Percentiles rank a stretch among this genome's conserved stretches.
These are phyloP conservation scores for Carex scoparia DNA, from an alignment of 176 grass and related monocot genomes.

Conservation along the genomic window DNA sequence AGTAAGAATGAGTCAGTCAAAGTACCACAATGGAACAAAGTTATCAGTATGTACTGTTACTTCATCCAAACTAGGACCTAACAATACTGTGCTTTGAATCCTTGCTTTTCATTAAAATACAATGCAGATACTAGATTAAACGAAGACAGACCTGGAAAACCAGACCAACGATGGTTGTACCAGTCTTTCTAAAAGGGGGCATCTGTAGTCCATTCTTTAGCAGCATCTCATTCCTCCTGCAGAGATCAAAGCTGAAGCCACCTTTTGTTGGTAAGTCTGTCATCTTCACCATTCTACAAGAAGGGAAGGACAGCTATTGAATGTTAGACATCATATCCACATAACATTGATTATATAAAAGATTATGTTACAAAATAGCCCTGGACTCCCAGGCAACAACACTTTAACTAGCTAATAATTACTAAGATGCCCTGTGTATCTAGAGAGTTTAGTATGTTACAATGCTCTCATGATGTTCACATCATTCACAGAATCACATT, in stretches of 20 bases:
- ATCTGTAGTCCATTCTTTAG: slow-evolving; percentile 51
- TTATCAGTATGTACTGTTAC: not conserved
- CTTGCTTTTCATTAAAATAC: not conserved
- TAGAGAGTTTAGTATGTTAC: not conserved
- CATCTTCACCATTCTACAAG: slow-evolving; percentile 55
- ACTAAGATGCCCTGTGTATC: not conserved
- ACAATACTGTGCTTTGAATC: not conserved
- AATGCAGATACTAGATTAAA: not conserved
- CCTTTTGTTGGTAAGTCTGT: slow-evolving; percentile 66
- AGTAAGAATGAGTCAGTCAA: not conserved
- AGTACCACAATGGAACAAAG: not conserved
- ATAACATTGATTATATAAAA: not conserved
- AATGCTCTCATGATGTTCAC: not conserved
- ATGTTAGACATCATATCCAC: not conserved
- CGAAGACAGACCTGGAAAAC: slow-evolving; percentile 53
- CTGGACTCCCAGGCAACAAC: not conserved
- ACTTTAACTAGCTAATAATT: not conserved
- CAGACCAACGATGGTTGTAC: slow-evolving; percentile 90
- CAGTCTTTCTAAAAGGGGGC: slow-evolving; percentile 71
- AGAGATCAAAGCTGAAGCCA: slow-evolving; percentile 78
- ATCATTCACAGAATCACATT: not conserved
- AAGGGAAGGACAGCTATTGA: not conserved
- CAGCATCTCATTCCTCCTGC: slow-evolving; percentile 64
- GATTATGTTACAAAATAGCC: not conserved
- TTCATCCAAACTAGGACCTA: not conserved